Percentiles rank a stretch among this genome's conserved stretches.
Conservation (phyloP, 371 early-diverging fungal species). For the Mortierella sp. region DNA sequence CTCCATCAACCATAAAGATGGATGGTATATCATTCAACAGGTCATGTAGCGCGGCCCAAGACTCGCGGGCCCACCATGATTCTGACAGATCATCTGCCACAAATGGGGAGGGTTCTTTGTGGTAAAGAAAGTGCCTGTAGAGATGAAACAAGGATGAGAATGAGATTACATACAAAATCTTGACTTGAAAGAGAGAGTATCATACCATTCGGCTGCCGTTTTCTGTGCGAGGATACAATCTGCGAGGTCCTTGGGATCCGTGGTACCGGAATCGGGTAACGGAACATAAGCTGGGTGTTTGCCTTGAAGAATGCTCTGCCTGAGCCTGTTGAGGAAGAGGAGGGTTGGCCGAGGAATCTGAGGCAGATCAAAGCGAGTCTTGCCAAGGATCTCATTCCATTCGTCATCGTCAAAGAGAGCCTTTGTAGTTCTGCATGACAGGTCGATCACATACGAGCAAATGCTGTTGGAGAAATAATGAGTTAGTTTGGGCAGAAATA, state of each 20-base stretch:
- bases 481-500: too few species aligned
- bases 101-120: conserved; percentile 31
- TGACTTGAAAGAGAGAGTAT: too few species aligned
- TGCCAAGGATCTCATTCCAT: conserved; percentile 10
- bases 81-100: conserved; percentile 25
- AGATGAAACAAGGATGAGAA: too few species aligned
- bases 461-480: background rate
- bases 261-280: too few species aligned
- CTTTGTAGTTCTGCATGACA: conserved; percentile 4
- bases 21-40: conserved; percentile 12
- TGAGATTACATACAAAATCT: too few species aligned
- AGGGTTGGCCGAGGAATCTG: too few species aligned
- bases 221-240: too few species aligned
- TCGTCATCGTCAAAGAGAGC: conserved; percentile 8
- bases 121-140: conserved; percentile 21
- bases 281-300: too few species aligned
- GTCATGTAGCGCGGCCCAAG: conserved; percentile 16
- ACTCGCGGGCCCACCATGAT: conserved; percentile 24
- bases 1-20: conserved; percentile 31
- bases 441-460: background rate
- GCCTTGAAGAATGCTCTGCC: too few species aligned
- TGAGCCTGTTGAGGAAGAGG: too few species aligned
- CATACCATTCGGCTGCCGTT: too few species aligned
- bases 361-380: conserved; percentile 7
- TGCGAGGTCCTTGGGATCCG: too few species aligned